Evolutionary conservation across 768 basidiomycete genomes (phyloP), one percentile per base, ranked within the genome.

Genomic region (Boletus bicolor): DNA sequence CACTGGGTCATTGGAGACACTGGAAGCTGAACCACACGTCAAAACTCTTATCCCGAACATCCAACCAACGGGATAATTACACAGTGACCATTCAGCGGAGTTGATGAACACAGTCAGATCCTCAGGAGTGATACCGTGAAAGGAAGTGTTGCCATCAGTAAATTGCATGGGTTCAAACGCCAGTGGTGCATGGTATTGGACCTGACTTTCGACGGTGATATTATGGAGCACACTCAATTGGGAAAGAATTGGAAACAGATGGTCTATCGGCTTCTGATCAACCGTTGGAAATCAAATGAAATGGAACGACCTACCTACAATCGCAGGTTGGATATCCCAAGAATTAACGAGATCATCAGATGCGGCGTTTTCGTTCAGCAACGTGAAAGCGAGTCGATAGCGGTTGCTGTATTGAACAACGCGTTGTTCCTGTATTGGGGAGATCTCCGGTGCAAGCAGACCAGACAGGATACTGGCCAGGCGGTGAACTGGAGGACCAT

Each of bases 81-180:
- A 93, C 47, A 99, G 67, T 12, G 88, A 89, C 97, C 97, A 99
- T 66, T 94, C 87, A 5, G 94, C 97, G 7, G 93, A 93, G 65
- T 99, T 99, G 41, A 99, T 79, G 66, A 99, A 99, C 0, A 95
- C 86, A 14, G 89, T 93, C 55, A 97, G 78, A 64, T 96, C 86
- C 61, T 94, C 93, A 49, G 84, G 82, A 1, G 82, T 83, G 38
- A 98, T 71, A 0, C 83, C 82, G 68, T 84, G 84, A 9, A 69
- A 65, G 7, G 67, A 72, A 28, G 74, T 65, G 8, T 76, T 72
- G 15, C 68, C 64, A 37, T 64, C 55, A 48, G 59, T 52, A 4
- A 80, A 44, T 6, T 67, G 56, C 7, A 62, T 67, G 9, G 93
- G 89, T 50, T 82, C 77, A 65, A 98, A 92, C 1, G 92, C 87